Base-by-base conservation (phyloP, 2,329 filamentous ascomycete species). In the Paecilomyces formosus region DNA sequence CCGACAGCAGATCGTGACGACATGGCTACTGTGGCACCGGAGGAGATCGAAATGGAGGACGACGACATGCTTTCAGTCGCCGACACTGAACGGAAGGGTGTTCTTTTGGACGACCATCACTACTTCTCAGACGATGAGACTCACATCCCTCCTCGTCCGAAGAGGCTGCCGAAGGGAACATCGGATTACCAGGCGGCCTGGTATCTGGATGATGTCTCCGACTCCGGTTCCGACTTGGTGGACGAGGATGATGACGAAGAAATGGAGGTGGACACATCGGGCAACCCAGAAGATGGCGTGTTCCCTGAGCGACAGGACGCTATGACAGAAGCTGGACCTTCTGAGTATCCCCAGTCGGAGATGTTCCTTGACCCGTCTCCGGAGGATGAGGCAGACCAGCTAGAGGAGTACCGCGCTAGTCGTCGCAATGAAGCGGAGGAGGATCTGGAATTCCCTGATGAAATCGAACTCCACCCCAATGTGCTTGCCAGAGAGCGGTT, bases 171-270 rank as follows among this genome's bases (percentile, higher is more conserved):
- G 0, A 90, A 87, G 74, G 94, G 94, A 62, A 99, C 94, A 2
- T 97, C 94, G 45, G 85, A 88, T 58, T 97, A 97, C 74, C 94
- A 99, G 76, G 84, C 92, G 22, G 92, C 93, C 9, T 99, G 94
- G 94, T 97, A 89, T 70, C 77, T 99, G 35, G 88, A 85, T 57
- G 88, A 92, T 60, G 82, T 91, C 22, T 94, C 90, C 0, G 90
- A 89, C 70, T 90, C 88, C 8, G 93, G 88, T 50, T 96, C 92
- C 0, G 93, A 97, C 66, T 79, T 91, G 63, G 90, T 90, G 54
- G 86, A 88, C 61, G 87, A 87, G 53, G 82, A 84, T 0, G 83
- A 84, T 31, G 80, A 81, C 28, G 71, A 75, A 30, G 80, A 83
- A 24, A 74, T 82, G 65, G 74, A 74, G 33, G 80, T 84, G 72